Percentiles rank a stretch among this genome's conserved stretches.
These are phyloP conservation scores for Mycena olivaceomarginata DNA, from an alignment of 768 basidiomycete species.

Conservation along the genomic window DNA sequence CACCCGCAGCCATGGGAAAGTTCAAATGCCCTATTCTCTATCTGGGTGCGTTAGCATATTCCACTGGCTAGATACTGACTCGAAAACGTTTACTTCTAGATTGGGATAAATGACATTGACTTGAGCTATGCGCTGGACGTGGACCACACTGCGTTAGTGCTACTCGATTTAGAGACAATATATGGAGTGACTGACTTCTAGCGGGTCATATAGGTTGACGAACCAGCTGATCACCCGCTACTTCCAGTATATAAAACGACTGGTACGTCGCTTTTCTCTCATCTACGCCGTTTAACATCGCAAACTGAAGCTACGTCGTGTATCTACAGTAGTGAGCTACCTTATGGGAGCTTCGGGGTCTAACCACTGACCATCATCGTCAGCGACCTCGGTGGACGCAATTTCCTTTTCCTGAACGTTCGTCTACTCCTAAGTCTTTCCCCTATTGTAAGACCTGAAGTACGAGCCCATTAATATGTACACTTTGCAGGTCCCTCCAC, in stretches of 20 bases:
- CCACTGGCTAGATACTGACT: slow-evolving; percentile 19
- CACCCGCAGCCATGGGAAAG: slow-evolving; percentile 60
- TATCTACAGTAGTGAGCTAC: slow-evolving; percentile 45
- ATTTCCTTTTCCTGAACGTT: slow-evolving; percentile 69
- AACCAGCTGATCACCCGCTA: slow-evolving; percentile 56
- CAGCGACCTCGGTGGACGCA: slow-evolving; percentile 60
- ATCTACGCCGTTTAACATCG: neutral
- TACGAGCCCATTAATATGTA: slow-evolving; percentile 26
- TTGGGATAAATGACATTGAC: slow-evolving; percentile 69
- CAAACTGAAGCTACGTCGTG: slow-evolving; percentile 16
- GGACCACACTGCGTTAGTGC: slow-evolving; percentile 45
- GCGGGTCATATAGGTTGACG: slow-evolving; percentile 48
- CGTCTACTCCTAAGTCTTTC: slow-evolving; percentile 61
- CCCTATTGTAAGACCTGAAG: slow-evolving; percentile 45
- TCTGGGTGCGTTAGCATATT: slow-evolving; percentile 51
- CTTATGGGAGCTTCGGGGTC: neutral
- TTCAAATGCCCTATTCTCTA: slow-evolving; percentile 61
- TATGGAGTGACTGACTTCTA: slow-evolving; percentile 12
- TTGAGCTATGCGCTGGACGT: slow-evolving; percentile 55
- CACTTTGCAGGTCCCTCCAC: neutral
- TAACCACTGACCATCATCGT: neutral
- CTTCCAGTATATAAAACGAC: slow-evolving; percentile 54
- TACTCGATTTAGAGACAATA: slow-evolving; percentile 5
- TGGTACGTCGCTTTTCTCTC: slow-evolving; percentile 47
- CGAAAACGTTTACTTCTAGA: slow-evolving; percentile 44